A percentile compares a stretch with the other conserved stretches of the same genome.
Evolutionary conservation across 2,329 filamentous ascomycete genomes (phyloP).

Genomic region (Catunica adiposa): DNA sequence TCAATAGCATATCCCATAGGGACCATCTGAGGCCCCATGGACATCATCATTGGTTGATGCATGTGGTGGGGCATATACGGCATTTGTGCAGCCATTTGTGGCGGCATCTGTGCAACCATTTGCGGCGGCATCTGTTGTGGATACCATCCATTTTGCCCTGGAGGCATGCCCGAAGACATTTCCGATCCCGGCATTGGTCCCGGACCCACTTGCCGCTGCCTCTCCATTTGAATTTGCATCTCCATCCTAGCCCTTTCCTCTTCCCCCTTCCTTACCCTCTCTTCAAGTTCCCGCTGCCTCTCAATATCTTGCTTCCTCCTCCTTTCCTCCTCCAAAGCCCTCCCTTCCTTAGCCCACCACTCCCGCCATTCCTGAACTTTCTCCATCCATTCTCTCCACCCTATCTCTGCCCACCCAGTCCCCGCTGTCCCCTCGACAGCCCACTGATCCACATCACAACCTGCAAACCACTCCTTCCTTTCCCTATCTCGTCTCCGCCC

Average conservation of each 20-base stretch:
- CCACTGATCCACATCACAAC: conserved; percentile 4
- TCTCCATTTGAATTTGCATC: background rate
- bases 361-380: background rate
- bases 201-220: background rate
- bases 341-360: background rate
- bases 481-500: background rate
- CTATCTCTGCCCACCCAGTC: background rate
- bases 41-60: background rate
- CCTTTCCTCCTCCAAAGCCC: background rate
- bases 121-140: background rate
- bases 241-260: background rate
- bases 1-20: too few relatives aligned
- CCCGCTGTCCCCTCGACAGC: conserved; percentile 2
- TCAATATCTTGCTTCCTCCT: background rate
- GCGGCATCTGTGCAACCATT: background rate
- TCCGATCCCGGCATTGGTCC: background rate
- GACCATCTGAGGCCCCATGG: too few relatives aligned
- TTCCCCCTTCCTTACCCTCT: background rate
- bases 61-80: background rate
- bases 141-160: background rate
- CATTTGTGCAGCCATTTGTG: background rate
- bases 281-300: background rate
- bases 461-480: conserved; percentile 5
- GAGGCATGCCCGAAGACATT: background rate
- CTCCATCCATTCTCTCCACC: background rate